Base-by-base conservation (phyloP, 2,329 filamentous ascomycete species). In the Arthrobotrys pseudoclavata region DNA sequence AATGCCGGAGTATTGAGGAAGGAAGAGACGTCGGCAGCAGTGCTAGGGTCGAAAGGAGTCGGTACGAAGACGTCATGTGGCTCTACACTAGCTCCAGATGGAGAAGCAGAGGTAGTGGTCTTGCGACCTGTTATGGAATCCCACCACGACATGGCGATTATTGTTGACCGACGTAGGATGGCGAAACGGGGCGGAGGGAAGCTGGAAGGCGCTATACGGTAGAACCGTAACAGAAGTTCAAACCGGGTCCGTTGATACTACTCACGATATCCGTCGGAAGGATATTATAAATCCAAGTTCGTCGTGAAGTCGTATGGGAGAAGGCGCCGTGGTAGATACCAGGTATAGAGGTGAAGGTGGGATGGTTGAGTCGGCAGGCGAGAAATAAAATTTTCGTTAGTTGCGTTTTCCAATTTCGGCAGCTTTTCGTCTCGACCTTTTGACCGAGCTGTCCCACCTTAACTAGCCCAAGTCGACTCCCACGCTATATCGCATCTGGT, bases 1-100 rank as follows among this genome's bases (percentile, higher is more conserved):
- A 96, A 91, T 69, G 90, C 85, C 75, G 91, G 90, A 82, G 87
- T 89, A 82, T 89, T 90, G 76, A 98, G 89, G 85, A 99, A 97
- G 70, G 92, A 91, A 82, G 93, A 91, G 82, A 96, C 92, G 85
- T 95, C 94, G 84, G 92, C 90, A 67, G 90, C 89, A 82, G 90
- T 87, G 81, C 89, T 87, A 48, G 92, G 89, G 84, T 94, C 90
- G 85, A 93, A 94, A 80, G 87, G 84, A 68, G 87, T 84, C 72
- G 88, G 85, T 76, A 85, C 85, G 84, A 88, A 88, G 81, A 85
- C 85, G 82, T 85, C 82, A 81, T 87, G 85, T 77, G 87, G 61
- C 47, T 77, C 74, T 24, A 20, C 34, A 13, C 20, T 83, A 79
- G 88, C 85, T 83, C 85, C 80, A 83, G 86, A 84, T 79, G 85